A percentile compares a stretch with the other conserved stretches of the same genome.
Evolutionary conservation across 176 grass and related monocot genomes (phyloP).

Genomic region (Oryza glumipatula): DNA sequence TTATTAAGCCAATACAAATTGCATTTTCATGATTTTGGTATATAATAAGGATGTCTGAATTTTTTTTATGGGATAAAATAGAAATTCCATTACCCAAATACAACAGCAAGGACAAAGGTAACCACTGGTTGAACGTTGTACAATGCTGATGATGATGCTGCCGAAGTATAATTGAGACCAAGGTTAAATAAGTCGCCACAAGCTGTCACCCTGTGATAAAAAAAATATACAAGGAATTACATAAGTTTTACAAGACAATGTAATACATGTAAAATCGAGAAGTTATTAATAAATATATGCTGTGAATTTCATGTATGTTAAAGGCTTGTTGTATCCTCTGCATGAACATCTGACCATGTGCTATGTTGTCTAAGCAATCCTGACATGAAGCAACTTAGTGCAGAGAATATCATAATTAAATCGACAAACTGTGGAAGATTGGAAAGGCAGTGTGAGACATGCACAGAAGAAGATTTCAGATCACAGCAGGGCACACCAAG

Average conservation of each 20-base stretch:
- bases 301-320: not conserved
- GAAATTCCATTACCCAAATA: conserved; percentile 51
- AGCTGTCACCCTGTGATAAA: conserved; percentile 45
- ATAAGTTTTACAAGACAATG: not conserved
- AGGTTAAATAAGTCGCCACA: conserved; percentile 51
- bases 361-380: not conserved
- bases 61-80: not conserved
- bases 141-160: conserved; percentile 62
- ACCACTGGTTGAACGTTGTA: conserved; percentile 69
- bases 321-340: not conserved
- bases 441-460: not conserved
- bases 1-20: not conserved
- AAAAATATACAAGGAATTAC: not conserved
- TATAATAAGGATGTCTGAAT: not conserved
- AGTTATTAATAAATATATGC: conserved; percentile 1
- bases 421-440: not conserved
- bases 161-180: conserved; percentile 63
- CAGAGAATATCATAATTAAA: not conserved
- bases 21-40: not conserved
- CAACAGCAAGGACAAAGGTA: conserved; percentile 64
- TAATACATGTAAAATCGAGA: not conserved
- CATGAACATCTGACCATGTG: conserved; percentile 19
- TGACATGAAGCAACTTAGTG: conserved; percentile 9
- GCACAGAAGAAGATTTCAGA: not conserved
- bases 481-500: not conserved